phyloP scores from a whole-genome alignment of 2,329 filamentous ascomycete genomes.

The Verticillium nubilum region DNA sequence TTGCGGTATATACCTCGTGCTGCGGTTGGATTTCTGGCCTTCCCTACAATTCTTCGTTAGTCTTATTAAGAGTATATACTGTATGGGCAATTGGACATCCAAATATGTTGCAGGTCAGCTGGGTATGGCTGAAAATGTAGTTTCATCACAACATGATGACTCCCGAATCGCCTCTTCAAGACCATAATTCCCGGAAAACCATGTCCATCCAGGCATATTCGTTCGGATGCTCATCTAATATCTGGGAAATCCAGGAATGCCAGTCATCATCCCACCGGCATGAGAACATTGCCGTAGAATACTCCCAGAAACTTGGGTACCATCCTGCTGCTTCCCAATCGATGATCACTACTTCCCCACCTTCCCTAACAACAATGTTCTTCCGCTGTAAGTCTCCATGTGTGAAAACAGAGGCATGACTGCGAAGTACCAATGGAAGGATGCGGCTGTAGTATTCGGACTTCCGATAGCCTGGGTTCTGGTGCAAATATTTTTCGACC shows the following conservation, averaged over 20 bases:
- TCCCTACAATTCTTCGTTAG: neutral
- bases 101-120: neutral
- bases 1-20: neutral
- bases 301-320: conserved; percentile 19
- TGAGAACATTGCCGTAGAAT: conserved; percentile 10
- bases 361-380: conserved; percentile 11
- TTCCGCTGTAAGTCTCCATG: conserved; percentile 17
- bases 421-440: neutral
- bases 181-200: conserved; percentile 12
- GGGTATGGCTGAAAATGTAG: neutral
- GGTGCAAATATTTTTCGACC: neutral
- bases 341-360: conserved; percentile 11
- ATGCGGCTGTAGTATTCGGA: neutral
- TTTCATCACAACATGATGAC: too few species aligned
- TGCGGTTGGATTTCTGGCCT: neutral
- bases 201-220: conserved; percentile 14
- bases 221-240: conserved; percentile 14
- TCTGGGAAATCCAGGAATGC: conserved; percentile 12
- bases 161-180: neutral
- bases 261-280: conserved; percentile 16
- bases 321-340: conserved; percentile 17
- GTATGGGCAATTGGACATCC: neutral
- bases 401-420: conserved; percentile 11
- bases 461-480: neutral
- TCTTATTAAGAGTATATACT: neutral